A percentile compares a stretch with the other conserved stretches of the same genome.
Conservation (phyloP, 2,329 filamentous ascomycete genomes). For the Paraphaeosphaeria sporulosa region DNA sequence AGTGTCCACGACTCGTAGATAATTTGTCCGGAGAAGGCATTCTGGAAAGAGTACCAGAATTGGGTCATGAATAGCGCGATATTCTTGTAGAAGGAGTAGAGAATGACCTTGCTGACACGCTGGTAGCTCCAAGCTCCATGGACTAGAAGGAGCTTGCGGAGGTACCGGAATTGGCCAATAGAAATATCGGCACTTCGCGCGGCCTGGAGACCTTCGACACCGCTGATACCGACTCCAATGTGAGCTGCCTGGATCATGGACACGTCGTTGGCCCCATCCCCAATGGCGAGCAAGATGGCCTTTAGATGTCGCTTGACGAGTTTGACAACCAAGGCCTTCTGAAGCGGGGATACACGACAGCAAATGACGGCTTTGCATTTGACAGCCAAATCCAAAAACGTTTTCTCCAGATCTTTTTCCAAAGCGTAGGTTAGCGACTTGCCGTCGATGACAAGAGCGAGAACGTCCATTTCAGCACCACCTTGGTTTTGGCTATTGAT, state of each 20-base stretch:
- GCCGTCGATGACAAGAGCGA: constrained; percentile 94
- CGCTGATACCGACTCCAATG: constrained; percentile 96
- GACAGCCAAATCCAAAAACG: constrained; percentile 90
- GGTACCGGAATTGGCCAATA: constrained; percentile 93
- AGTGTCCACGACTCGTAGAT: constrained; percentile 99
- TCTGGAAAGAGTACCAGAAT: constrained; percentile 98
- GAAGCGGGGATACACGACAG: constrained; percentile 91
- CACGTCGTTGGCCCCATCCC: constrained; percentile 98
- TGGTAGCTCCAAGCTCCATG: constrained; percentile 99
- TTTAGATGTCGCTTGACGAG: constrained; percentile 95
- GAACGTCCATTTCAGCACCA: constrained; percentile 79
- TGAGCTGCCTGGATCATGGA: constrained; percentile 99
- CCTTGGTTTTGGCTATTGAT: constrained; percentile 82
- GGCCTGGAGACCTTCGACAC: constrained; percentile 94
- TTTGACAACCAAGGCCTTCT: constrained; percentile 97
- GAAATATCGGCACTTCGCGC: constrained; percentile 94
- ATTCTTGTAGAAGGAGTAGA: constrained; percentile 99
- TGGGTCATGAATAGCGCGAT: constrained; percentile 98
- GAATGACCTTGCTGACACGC: constrained; percentile 92
- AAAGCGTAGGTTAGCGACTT: constrained; percentile 93
- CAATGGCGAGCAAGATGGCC: constrained; percentile 91
- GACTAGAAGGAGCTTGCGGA: constrained; percentile 91
- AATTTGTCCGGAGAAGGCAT: constrained; percentile 95
- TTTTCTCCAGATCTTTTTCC: constrained; percentile 90
- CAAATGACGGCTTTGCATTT: constrained; percentile 99